phyloP scores from a whole-genome alignment of 2,329 filamentous ascomycete species.

The Fusarium scirpi region DNA sequence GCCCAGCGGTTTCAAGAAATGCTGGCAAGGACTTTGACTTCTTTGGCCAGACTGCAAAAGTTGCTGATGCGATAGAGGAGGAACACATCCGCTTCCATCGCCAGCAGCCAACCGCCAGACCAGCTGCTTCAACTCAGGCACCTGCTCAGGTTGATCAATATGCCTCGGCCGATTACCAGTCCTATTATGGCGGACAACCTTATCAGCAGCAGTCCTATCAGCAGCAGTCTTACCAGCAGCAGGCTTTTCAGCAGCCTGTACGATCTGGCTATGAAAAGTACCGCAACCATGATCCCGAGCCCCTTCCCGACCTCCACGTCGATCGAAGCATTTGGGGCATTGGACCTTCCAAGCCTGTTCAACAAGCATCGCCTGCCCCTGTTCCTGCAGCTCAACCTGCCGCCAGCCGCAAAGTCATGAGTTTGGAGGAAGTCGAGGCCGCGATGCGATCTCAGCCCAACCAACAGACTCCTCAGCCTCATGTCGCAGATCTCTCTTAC shows the following conservation, averaged over 20 bases:
- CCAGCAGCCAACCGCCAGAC: conserved; percentile 70
- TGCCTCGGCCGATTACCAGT: conserved; percentile 53
- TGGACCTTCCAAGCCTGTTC: conserved; percentile 63
- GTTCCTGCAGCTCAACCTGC: conserved; percentile 44
- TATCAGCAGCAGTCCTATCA: conserved; percentile 35
- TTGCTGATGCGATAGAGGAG: conserved; percentile 87
- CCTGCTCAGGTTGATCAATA: conserved; percentile 53
- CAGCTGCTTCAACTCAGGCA: conserved; percentile 48
- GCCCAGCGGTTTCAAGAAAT: conserved; percentile 56
- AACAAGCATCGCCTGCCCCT: conserved; percentile 49
- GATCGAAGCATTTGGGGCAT: conserved; percentile 94
- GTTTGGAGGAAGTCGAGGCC: conserved; percentile 95
- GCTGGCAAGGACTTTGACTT: conserved; percentile 98
- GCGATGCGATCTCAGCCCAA: conserved; percentile 82
- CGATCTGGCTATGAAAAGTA: conserved; percentile 94
- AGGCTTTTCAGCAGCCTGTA: conserved; percentile 65
- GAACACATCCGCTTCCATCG: conserved; percentile 88
- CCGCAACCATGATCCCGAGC: conserved; percentile 74
- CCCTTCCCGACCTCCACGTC: conserved; percentile 89
- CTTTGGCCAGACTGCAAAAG: conserved; percentile 90
- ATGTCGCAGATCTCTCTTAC: conserved; percentile 46
- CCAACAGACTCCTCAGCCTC: conserved; percentile 57
- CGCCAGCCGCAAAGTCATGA: conserved; percentile 83
- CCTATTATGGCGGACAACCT: conserved; percentile 42
- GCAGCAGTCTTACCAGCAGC: background rate